Percentiles rank a stretch among this genome's conserved stretches.
Conservation (phyloP, 768 basidiomycete species). For the Phylloporus sp. region DNA sequence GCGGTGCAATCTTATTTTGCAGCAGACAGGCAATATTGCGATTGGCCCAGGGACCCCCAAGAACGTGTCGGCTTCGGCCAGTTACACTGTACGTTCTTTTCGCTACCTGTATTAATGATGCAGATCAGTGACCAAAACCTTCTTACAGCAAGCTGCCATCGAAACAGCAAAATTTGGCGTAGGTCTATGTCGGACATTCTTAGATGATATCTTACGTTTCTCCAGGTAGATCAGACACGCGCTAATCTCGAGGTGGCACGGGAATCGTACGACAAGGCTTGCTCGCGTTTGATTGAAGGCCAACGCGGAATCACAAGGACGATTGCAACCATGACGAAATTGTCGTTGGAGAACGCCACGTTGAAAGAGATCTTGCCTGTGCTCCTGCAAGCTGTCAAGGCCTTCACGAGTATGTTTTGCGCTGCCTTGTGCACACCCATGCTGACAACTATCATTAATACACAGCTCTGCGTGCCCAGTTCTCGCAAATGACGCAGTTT, state of each 20-base stretch:
- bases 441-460: neutral
- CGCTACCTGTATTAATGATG: neutral
- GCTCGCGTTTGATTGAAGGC: conserved; percentile 13
- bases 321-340: conserved; percentile 14
- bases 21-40: conserved; percentile 11
- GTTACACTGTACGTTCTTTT: conserved; percentile 1
- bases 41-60: conserved; percentile 16
- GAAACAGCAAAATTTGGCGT: conserved; percentile 11
- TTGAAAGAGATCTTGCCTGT: conserved; percentile 16
- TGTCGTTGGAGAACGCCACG: conserved; percentile 19
- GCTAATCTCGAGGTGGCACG: conserved; percentile 18
- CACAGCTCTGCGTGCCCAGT: conserved; percentile 15
- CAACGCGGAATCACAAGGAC: conserved; percentile 20
- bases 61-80: neutral
- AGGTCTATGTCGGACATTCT: neutral
- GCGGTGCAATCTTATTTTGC: conserved; percentile 17
- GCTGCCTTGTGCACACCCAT: neutral
- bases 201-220: neutral
- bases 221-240: conserved; percentile 19
- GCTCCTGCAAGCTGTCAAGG: conserved; percentile 17
- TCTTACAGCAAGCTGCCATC: conserved; percentile 9
- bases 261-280: conserved; percentile 12
- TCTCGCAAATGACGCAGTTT: conserved; percentile 17
- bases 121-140: neutral
- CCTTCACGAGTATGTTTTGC: conserved; percentile 10